phyloP scores from a whole-genome alignment of 164 flowering plant genomes.

The Macadamia integrifolia region DNA sequence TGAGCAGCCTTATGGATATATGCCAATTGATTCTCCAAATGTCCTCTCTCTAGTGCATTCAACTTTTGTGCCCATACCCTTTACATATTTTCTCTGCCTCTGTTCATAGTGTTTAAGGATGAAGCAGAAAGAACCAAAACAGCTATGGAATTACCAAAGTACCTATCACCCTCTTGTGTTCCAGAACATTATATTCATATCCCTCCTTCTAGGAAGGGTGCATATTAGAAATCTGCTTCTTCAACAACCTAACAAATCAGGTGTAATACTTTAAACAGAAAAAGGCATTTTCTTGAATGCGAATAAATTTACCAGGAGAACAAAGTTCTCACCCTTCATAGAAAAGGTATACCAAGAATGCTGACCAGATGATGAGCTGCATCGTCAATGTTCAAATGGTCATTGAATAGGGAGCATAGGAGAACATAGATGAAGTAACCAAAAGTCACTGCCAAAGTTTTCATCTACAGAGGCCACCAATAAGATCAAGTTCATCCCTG shows the following conservation, averaged over 20 bases:
- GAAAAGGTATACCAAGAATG: slow-evolving; percentile 69
- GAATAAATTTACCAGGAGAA: neutral
- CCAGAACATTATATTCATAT: too few species aligned
- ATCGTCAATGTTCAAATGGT: slow-evolving; percentile 29
- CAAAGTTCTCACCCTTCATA: slow-evolving; percentile 42
- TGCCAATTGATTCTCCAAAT: neutral
- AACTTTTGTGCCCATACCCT: neutral
- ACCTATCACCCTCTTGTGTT: too few species aligned
- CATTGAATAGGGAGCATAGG: too few species aligned
- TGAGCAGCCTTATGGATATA: too few species aligned
- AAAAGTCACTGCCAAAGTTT: too few species aligned
- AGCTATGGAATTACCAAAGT: neutral
- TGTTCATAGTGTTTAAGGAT: neutral
- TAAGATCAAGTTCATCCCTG: too few species aligned
- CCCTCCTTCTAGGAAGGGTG: too few species aligned
- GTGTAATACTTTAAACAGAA: neutral
- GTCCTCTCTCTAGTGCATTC: neutral
- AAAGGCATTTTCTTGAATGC: neutral
- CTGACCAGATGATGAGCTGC: slow-evolving; percentile 69
- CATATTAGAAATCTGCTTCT: too few species aligned
- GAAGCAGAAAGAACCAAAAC: neutral
- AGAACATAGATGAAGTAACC: too few species aligned
- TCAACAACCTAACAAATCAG: too few species aligned
- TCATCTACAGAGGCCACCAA: too few species aligned
- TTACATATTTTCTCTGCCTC: neutral